Conservation (phyloP, 2,329 filamentous ascomycete genomes). For the Chrysoporthe austroafricana region DNA sequence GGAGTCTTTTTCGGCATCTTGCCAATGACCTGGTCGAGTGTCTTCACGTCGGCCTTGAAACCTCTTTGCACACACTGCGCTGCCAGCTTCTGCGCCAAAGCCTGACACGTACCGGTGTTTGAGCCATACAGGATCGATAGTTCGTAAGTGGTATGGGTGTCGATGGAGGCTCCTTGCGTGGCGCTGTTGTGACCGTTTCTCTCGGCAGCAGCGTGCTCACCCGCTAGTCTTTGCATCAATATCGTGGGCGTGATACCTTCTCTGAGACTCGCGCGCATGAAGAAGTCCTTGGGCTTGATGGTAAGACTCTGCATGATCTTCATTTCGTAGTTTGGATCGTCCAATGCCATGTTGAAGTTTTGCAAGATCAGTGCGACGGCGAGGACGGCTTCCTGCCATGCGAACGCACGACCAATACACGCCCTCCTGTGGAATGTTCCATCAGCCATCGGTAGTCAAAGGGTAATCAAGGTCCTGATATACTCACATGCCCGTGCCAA, state of each 20-base stretch:
- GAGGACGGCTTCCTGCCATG: conserved; percentile 57
- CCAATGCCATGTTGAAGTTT: conserved; percentile 68
- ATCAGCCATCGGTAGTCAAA: background rate
- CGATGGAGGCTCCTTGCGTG: background rate
- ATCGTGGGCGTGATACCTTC: conserved; percentile 40
- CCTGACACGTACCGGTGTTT: conserved; percentile 76
- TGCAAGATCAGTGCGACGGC: conserved; percentile 62
- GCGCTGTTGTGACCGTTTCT: background rate
- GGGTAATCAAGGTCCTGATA: background rate
- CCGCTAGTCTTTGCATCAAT: background rate
- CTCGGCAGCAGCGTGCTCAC: background rate
- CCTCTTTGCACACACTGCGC: conserved; percentile 63
- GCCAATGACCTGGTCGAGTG: conserved; percentile 65
- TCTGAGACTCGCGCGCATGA: conserved; percentile 60
- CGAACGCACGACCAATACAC: conserved; percentile 57
- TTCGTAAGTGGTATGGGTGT: background rate
- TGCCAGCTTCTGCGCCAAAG: conserved; percentile 66
- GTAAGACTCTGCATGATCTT: conserved; percentile 59
- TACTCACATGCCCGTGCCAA: conserved; percentile 51
- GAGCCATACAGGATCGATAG: conserved; percentile 74
- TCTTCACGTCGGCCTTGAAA: conserved; percentile 57
- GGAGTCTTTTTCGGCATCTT: conserved; percentile 64
- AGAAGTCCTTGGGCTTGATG: conserved; percentile 64
- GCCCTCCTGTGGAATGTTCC: conserved; percentile 36
- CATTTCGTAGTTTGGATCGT: conserved; percentile 62